Base-by-base conservation (phyloP, 1,284 basidiomycete genomes). In the Coriolopsis trogii region DNA sequence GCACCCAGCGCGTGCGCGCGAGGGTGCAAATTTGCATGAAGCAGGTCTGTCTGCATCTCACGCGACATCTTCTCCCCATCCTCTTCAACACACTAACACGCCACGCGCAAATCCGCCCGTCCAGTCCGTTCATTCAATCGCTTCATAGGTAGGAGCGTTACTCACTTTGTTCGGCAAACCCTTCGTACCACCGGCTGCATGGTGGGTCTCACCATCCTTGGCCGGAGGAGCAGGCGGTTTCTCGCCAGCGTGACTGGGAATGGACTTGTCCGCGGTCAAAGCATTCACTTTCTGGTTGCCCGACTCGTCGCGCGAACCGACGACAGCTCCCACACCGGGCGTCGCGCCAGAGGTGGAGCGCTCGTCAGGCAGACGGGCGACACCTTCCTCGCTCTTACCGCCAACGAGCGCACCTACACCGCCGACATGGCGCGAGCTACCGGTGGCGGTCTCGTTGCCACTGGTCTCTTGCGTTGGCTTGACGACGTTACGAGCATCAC, bases 371-470 rank as follows among this genome's bases (percentile, higher is more conserved):
- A 69, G 58, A 26, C 59, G 59, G 5, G 68, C 70, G 21, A 70
- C 68, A 34, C 60, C 63, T 6, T 51, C 42, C 51, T 73, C 71
- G 38, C 57, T 59, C 6, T 48, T 43, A 1, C 38, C 46, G n/a
- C 70, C 70, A 9, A 70, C 68, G 9, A 70, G 62, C 6, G 63
- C 58, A 13, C 69, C 72, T 9, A 62, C 66, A 12, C 68, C 70
- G 15, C 51, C 56, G 4, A 57, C 48, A 39, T 56, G 55, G 7
- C 49, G 49, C 26, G 25, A 16, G 9, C 51, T 45, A 38, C 49
- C 58, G 2, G 46, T 39, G 4, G 44, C 42, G 7, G 38, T 30
- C 43, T 58, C 56, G 49, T 61, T 56, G 44, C 60, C 62, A 4
- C 10, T 24, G 0, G 16, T 4, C 51, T 63, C 59, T 31, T 61